Evolutionary conservation across 371 early-diverging fungal genomes (phyloP).

Genomic region (Spiromyces aspiralis): DNA sequence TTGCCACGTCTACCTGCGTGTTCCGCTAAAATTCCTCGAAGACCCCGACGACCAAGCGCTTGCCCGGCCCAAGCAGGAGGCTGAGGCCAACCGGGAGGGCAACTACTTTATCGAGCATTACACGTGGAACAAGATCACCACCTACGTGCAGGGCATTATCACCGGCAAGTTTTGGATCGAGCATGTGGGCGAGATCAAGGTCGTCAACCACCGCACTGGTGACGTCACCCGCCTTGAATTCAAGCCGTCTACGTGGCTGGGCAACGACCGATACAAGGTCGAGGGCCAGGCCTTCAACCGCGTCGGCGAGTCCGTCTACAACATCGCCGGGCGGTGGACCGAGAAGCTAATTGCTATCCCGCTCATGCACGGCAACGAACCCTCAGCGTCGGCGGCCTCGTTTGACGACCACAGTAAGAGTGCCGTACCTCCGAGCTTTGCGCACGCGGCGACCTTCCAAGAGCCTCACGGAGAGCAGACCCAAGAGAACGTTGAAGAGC

Average conservation of each 20-base stretch:
- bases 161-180: slow-evolving; percentile 67
- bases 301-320: slow-evolving; percentile 35
- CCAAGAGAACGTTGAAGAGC: too few relatives aligned
- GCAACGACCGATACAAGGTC: slow-evolving; percentile 42
- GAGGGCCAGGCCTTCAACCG: slow-evolving; percentile 41
- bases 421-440: slow-evolving; percentile 6
- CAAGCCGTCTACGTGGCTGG: slow-evolving; percentile 46
- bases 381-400: slow-evolving; percentile 24
- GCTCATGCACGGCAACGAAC: slow-evolving; percentile 21
- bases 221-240: slow-evolving; percentile 52
- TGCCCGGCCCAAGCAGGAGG: slow-evolving; percentile 21
- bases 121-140: slow-evolving; percentile 66
- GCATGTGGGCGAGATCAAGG: slow-evolving; percentile 61
- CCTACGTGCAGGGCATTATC: slow-evolving; percentile 64
- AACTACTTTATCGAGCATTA: slow-evolving; percentile 48
- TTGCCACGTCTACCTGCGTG: slow-evolving; percentile 54
- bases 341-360: slow-evolving; percentile 41
- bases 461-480: background rate
- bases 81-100: slow-evolving; percentile 17
- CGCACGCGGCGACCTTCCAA: slow-evolving; percentile 1
- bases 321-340: slow-evolving; percentile 56
- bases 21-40: slow-evolving; percentile 27
- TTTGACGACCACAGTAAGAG: slow-evolving; percentile 6
- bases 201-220: slow-evolving; percentile 55
- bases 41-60: slow-evolving; percentile 26